Evolutionary conservation across 2,329 filamentous ascomycete species (phyloP).

Genomic region (Diaporthe destruens): DNA sequence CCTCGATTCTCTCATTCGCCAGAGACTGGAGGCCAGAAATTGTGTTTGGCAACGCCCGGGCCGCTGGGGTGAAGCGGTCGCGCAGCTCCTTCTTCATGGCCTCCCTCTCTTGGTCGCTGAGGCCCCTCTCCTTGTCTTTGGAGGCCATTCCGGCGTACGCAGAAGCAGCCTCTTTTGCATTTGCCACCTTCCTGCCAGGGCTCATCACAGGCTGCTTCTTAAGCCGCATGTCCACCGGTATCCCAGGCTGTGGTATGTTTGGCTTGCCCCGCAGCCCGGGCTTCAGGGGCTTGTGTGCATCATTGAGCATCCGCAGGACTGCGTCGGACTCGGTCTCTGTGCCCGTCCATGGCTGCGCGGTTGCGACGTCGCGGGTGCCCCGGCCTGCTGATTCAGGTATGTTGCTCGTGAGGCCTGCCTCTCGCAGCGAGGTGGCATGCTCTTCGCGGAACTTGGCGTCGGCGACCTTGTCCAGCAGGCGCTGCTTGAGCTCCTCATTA

Average conservation of each 20-base stretch:
- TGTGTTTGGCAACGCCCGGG: slow-evolving; percentile 79
- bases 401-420: slow-evolving; percentile 53
- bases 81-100: slow-evolving; percentile 79
- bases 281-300: slow-evolving; percentile 78
- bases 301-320: slow-evolving; percentile 86
- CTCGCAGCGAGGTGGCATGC: slow-evolving; percentile 61
- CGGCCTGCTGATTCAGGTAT: slow-evolving; percentile 71
- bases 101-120: slow-evolving; percentile 80
- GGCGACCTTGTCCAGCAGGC: slow-evolving; percentile 68
- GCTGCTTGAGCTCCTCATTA: slow-evolving; percentile 71
- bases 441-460: slow-evolving; percentile 67
- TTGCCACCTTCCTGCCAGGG: slow-evolving; percentile 62
- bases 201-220: slow-evolving; percentile 54
- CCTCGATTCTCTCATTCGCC: slow-evolving; percentile 90
- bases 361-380: slow-evolving; percentile 76
- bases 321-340: slow-evolving; percentile 80
- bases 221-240: slow-evolving; percentile 66
- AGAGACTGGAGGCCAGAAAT: slow-evolving; percentile 83
- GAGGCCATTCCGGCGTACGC: slow-evolving; percentile 63
- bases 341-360: slow-evolving; percentile 81
- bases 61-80: slow-evolving; percentile 82
- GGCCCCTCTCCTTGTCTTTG: slow-evolving; percentile 62
- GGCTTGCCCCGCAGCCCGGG: slow-evolving; percentile 61
- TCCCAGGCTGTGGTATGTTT: slow-evolving; percentile 54
- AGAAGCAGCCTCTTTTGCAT: slow-evolving; percentile 69